Evolutionary conservation across 1,284 basidiomycete species (phyloP).

Genomic region (Ustanciosporium gigantosporum): DNA sequence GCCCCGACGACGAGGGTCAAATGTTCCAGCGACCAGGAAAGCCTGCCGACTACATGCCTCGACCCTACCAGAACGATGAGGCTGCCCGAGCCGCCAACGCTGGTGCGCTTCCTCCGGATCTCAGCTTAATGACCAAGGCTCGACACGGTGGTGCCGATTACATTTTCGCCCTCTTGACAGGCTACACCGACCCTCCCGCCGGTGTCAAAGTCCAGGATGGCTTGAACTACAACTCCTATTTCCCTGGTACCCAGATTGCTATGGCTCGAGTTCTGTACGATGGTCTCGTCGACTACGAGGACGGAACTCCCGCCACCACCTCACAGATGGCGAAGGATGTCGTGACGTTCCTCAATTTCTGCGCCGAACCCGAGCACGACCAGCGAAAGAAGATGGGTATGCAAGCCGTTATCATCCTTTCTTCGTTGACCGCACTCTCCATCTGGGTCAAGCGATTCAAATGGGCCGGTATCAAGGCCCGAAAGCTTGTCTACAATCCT

Average conservation of each 20-base stretch:
- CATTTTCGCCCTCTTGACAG: conserved; percentile 93
- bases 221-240: conserved; percentile 62
- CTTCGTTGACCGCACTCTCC: conserved; percentile 44
- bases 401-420: conserved; percentile 57
- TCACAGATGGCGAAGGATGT: conserved; percentile 99
- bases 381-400: conserved; percentile 94
- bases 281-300: conserved; percentile 64
- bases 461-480: conserved; percentile 53
- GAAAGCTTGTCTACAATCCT: conserved; percentile 55
- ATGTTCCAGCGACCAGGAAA: conserved; percentile 99
- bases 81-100: conserved; percentile 91
- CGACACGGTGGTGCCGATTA: conserved; percentile 97
- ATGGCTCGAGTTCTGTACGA: conserved; percentile 98
- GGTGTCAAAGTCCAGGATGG: conserved; percentile 86
- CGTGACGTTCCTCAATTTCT: conserved; percentile 76
- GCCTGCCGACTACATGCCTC: conserved; percentile 92
- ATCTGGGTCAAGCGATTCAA: conserved; percentile 57
- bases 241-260: conserved; percentile 74
- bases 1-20: conserved; percentile 90
- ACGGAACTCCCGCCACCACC: conserved; percentile 89
- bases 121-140: conserved; percentile 96
- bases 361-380: conserved; percentile 92
- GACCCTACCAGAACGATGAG: conserved; percentile 96
- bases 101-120: conserved; percentile 94
- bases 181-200: conserved; percentile 94